Evolutionary conservation across 2,329 filamentous ascomycete genomes (phyloP).

Genomic region (Calonectria pteridis): DNA sequence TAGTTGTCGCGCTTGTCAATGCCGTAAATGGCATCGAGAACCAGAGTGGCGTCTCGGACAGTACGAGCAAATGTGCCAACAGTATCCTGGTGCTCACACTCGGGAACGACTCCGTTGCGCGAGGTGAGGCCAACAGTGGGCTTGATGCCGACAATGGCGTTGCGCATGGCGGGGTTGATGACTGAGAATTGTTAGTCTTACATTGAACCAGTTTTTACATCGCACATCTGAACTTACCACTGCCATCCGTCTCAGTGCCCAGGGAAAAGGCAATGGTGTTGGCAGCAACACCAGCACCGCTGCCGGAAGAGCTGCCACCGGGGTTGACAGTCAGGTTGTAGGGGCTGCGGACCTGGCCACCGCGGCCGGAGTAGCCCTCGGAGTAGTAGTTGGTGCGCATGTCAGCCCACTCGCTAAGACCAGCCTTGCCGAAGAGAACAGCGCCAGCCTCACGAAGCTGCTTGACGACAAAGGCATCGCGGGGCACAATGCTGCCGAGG

Average conservation of each 20-base stretch:
- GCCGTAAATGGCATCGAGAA: constrained; percentile 77
- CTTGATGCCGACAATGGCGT: constrained; percentile 79
- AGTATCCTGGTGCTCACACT: constrained; percentile 75
- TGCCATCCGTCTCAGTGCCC: constrained; percentile 81
- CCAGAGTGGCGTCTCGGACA: constrained; percentile 76
- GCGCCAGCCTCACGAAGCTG: constrained; percentile 74
- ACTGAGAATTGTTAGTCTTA: constrained; percentile 53
- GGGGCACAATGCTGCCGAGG: constrained; percentile 73
- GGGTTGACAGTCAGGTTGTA: constrained; percentile 79
- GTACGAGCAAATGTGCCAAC: constrained; percentile 77
- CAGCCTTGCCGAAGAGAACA: constrained; percentile 78
- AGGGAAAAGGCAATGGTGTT: constrained; percentile 74
- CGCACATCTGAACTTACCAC: constrained; percentile 62
- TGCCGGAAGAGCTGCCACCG: constrained; percentile 77
- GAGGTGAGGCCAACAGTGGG: constrained; percentile 81
- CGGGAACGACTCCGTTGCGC: constrained; percentile 73
- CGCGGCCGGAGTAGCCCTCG: constrained; percentile 74
- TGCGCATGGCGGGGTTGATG: constrained; percentile 78
- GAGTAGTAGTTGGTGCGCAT: constrained; percentile 77
- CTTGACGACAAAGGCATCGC: constrained; percentile 75
- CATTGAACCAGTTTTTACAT: not conserved
- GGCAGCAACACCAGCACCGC: constrained; percentile 72
- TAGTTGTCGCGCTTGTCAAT: constrained; percentile 74
- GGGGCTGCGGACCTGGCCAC: constrained; percentile 73
- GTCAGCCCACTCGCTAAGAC: constrained; percentile 80